These are phyloP conservation scores for Colletotrichum musae DNA, from an alignment of 2,329 filamentous ascomycete species.

Conservation along the genomic window DNA sequence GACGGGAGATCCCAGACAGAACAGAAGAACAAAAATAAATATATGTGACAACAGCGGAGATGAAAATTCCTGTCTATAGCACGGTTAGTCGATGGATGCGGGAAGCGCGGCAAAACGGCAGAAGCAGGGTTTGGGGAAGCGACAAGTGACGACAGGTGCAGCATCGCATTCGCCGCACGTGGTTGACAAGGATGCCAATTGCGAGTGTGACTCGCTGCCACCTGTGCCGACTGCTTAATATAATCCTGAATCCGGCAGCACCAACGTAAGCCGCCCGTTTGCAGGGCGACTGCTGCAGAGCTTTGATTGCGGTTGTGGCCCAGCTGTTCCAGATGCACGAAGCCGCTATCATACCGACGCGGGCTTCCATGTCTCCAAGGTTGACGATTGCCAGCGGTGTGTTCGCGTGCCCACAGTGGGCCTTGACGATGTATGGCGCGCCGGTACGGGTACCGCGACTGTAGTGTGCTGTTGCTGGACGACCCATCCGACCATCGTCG, in stretches of 20 bases:
- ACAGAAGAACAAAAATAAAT: neutral
- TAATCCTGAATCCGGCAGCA: slow-evolving; percentile 19
- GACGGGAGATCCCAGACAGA: neutral
- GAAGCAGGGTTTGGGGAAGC: neutral
- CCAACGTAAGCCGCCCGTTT: slow-evolving; percentile 31
- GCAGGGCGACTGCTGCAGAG: slow-evolving; percentile 17
- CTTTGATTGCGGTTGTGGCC: neutral
- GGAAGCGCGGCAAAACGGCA: slow-evolving; percentile 7
- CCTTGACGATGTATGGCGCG: neutral
- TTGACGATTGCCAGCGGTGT: slow-evolving; percentile 12
- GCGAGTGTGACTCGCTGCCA: neutral
- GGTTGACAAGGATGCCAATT: slow-evolving; percentile 33
- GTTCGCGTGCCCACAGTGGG: slow-evolving; percentile 17
- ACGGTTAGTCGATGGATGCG: neutral
- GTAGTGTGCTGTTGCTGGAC: neutral
- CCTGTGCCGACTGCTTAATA: slow-evolving; percentile 1
- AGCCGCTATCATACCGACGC: slow-evolving; percentile 2
- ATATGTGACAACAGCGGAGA: neutral
- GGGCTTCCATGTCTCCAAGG: slow-evolving; percentile 13
- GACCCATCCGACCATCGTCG: neutral
- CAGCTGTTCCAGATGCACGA: neutral
- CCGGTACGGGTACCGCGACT: slow-evolving; percentile 10
- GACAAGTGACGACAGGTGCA: slow-evolving; percentile 25
- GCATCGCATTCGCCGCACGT: slow-evolving; percentile 26
- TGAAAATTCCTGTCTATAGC: neutral